Evolutionary conservation across 805 yeast genomes (phyloP).

Genomic region (Metschnikowia lachancei): DNA sequence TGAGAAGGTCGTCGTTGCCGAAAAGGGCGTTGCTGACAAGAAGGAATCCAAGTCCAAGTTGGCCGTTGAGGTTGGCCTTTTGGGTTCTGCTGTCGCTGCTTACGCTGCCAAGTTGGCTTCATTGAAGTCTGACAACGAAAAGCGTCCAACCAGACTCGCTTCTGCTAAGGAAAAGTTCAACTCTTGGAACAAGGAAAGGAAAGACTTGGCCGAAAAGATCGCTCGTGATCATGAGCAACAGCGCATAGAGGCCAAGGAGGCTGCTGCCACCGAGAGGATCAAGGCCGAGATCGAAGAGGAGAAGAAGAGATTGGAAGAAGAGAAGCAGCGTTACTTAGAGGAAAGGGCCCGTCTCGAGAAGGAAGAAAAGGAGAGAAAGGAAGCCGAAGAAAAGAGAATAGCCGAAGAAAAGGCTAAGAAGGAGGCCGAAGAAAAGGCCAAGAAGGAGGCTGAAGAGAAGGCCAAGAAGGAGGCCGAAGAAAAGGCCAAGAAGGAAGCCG

Average conservation of each 20-base stretch:
- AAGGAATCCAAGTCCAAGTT: slow-evolving; percentile 38
- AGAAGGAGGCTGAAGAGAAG: no score
- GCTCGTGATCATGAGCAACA: slow-evolving; percentile 21
- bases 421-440: no score
- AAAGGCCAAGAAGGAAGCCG: no score
- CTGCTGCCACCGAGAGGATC: slow-evolving; percentile 18
- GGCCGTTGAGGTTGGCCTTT: slow-evolving; percentile 42
- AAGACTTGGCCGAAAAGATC: slow-evolving; percentile 37
- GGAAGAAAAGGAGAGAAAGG: slow-evolving; percentile 13
- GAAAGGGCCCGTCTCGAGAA: slow-evolving; percentile 15
- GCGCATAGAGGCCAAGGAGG: slow-evolving; percentile 39
- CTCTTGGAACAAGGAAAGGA: slow-evolving; percentile 47
- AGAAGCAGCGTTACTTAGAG: slow-evolving; percentile 17
- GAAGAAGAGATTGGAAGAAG: slow-evolving; percentile 15
- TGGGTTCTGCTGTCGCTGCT: slow-evolving; percentile 43
- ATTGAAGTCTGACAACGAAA: slow-evolving; percentile 39
- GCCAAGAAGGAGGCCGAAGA: no score
- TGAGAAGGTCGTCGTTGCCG: slow-evolving; percentile 33
- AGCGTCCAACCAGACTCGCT: slow-evolving; percentile 33
- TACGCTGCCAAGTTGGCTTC: slow-evolving; percentile 43
- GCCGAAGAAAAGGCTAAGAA: no score
- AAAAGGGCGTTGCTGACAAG: slow-evolving; percentile 37
- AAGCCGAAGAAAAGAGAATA: slow-evolving; percentile 2
- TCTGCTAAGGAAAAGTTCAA: slow-evolving; percentile 41
- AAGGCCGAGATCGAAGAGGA: slow-evolving; percentile 18